A percentile compares a stretch with the other conserved stretches of the same genome.
Evolutionary conservation across 2,329 filamentous ascomycete species (phyloP).

Genomic region (Elsinoe fawcettii): DNA sequence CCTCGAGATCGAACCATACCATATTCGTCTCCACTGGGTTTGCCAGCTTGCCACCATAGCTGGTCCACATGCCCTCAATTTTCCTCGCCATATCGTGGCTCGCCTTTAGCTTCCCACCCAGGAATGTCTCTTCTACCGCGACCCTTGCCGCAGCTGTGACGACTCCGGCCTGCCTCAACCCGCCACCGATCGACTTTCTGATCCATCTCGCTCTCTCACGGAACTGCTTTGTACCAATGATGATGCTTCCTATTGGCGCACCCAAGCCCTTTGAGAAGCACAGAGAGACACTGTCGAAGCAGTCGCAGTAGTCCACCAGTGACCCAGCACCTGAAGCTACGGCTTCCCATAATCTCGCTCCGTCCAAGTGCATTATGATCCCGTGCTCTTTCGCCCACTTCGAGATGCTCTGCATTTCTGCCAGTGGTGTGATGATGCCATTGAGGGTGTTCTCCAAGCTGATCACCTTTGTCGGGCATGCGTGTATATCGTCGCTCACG

Average conservation of each 20-base stretch:
- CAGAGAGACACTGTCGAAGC: slow-evolving; percentile 67
- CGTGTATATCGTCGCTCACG: slow-evolving; percentile 63
- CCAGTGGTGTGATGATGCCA: slow-evolving; percentile 69
- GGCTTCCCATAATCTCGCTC: slow-evolving; percentile 75
- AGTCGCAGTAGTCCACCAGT: slow-evolving; percentile 57
- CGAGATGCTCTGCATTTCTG: slow-evolving; percentile 61
- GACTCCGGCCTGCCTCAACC: slow-evolving; percentile 67
- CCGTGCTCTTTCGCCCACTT: slow-evolving; percentile 55
- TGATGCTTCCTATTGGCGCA: slow-evolving; percentile 69
- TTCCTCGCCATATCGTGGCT: slow-evolving; percentile 57
- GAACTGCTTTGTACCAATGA: slow-evolving; percentile 53
- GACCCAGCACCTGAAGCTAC: slow-evolving; percentile 61
- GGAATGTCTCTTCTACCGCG: slow-evolving; percentile 71
- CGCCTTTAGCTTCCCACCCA: slow-evolving; percentile 54
- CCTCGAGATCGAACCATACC: slow-evolving; percentile 72
- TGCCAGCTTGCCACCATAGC: slow-evolving; percentile 58
- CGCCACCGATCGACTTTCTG: slow-evolving; percentile 73
- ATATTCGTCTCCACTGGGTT: slow-evolving; percentile 83
- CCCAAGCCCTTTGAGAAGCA: slow-evolving; percentile 80
- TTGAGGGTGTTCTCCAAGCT: slow-evolving; percentile 79
- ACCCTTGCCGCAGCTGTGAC: slow-evolving; percentile 67
- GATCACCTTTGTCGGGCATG: slow-evolving; percentile 72
- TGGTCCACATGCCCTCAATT: slow-evolving; percentile 59
- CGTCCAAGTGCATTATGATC: slow-evolving; percentile 69
- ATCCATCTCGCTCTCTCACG: slow-evolving; percentile 66